These are phyloP conservation scores for Ceratonia siliqua DNA, from an alignment of 306 rosid genomes.

Conservation along the genomic window DNA sequence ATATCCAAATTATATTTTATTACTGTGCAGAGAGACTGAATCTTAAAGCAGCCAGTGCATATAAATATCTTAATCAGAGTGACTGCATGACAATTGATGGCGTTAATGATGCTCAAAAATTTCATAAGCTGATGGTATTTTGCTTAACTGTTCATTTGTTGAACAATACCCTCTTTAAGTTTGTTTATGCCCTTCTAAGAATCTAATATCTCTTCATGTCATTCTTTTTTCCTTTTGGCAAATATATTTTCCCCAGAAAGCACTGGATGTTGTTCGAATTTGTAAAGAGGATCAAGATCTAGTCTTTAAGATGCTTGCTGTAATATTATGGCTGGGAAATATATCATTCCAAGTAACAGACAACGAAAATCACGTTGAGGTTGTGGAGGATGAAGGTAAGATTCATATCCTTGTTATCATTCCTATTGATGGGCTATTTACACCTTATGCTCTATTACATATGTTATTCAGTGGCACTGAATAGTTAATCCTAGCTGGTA, in stretches of 20 bases:
- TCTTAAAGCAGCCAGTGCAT: constrained; percentile 69
- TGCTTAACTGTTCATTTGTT: constrained; percentile 33
- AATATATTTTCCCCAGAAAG: constrained; percentile 54
- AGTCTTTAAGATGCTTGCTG: constrained; percentile 66
- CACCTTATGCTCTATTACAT: constrained; percentile 2
- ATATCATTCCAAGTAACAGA: constrained; percentile 67
- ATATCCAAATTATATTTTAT: constrained; percentile 22
- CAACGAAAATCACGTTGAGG: constrained; percentile 77
- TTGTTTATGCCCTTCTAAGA: constrained; percentile 24
- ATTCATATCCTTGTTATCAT: constrained; percentile 10
- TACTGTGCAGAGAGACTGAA: constrained; percentile 69
- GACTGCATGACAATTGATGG: constrained; percentile 75
- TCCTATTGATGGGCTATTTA: constrained; percentile 18
- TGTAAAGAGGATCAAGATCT: constrained; percentile 76
- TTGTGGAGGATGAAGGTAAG: constrained; percentile 83
- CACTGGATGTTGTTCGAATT: constrained; percentile 62
- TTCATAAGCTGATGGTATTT: constrained; percentile 67
- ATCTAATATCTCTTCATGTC: constrained; percentile 18
- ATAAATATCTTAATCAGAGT: constrained; percentile 89
- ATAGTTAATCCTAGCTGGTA: background rate
- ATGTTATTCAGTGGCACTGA: constrained; percentile 5
- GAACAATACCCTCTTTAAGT: constrained; percentile 27
- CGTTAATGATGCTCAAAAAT: constrained; percentile 64
- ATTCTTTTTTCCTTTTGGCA: constrained; percentile 8
- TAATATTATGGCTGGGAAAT: constrained; percentile 92